phyloP scores from a whole-genome alignment of 495 filamentous ascomycete genomes.

The Xylaria scruposa region DNA sequence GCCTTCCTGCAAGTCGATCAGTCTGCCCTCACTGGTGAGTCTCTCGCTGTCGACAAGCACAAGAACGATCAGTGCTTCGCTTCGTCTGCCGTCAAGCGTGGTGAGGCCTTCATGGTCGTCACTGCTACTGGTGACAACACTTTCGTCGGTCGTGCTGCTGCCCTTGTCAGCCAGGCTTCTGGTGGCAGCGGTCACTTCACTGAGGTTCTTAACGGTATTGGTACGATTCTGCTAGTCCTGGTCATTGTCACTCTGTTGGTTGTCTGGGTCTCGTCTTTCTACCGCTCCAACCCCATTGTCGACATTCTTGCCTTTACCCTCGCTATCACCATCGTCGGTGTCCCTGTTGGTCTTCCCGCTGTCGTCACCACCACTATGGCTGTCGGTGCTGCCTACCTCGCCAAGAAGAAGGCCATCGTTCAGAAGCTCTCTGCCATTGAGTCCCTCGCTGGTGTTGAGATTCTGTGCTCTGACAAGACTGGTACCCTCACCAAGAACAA shows the following conservation, averaged over 20 bases:
- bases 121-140: slow-evolving; percentile 86
- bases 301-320: slow-evolving; percentile 82
- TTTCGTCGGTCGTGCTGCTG: slow-evolving; percentile 87
- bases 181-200: slow-evolving; percentile 84
- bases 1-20: slow-evolving; percentile 90
- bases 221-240: slow-evolving; percentile 79
- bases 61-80: slow-evolving; percentile 79
- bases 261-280: slow-evolving; percentile 87
- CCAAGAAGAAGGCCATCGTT: slow-evolving; percentile 94
- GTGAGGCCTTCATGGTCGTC: slow-evolving; percentile 80
- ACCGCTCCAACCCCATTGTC: slow-evolving; percentile 79
- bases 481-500: slow-evolving; percentile 95
- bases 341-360: slow-evolving; percentile 93
- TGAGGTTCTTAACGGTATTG: slow-evolving; percentile 83
- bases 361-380: slow-evolving; percentile 97
- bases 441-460: slow-evolving; percentile 92
- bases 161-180: slow-evolving; percentile 78
- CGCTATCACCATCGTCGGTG: slow-evolving; percentile 90
- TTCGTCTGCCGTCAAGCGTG: slow-evolving; percentile 89
- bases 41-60: slow-evolving; percentile 87
- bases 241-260: slow-evolving; percentile 80
- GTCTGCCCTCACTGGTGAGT: slow-evolving; percentile 91
- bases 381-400: slow-evolving; percentile 91
- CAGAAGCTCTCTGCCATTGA: slow-evolving; percentile 96
- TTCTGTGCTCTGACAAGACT: slow-evolving; percentile 97